Evolutionary conservation across 179 eudicot genomes (phyloP).

Genomic region (Beta lomatogona): DNA sequence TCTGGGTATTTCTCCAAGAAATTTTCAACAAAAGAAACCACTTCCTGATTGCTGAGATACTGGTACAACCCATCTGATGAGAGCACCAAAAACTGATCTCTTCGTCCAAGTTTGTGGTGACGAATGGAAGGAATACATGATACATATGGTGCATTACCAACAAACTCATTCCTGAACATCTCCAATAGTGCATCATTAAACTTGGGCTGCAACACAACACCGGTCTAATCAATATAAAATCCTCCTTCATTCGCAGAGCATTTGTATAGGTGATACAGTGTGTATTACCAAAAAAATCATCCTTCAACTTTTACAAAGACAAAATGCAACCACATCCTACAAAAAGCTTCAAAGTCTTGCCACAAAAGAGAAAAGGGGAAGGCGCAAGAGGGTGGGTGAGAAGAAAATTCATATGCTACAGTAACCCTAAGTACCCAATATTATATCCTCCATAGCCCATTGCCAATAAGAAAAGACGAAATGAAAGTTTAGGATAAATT

Average conservation of each 20-base stretch:
- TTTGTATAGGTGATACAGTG: too few species aligned
- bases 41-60: constrained; percentile 88
- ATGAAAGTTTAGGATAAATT: too few species aligned
- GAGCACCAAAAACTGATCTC: constrained; percentile 92
- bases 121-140: constrained; percentile 86
- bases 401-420: not conserved
- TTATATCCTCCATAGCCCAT: too few species aligned
- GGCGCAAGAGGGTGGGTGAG: not conserved
- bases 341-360: not conserved
- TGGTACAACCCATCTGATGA: constrained; percentile 97
- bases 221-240: constrained; percentile 17
- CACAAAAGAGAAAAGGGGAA: not conserved
- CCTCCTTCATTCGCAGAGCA: not conserved
- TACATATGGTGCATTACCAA: constrained; percentile 84
- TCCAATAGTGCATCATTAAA: constrained; percentile 81
- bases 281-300: not conserved
- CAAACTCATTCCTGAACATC: constrained; percentile 95
- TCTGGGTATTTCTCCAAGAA: constrained; percentile 90
- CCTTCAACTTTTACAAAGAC: not conserved
- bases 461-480: too few species aligned
- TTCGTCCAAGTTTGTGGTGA: constrained; percentile 77
- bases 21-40: constrained; percentile 73
- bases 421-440: not conserved
- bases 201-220: constrained; percentile 67
- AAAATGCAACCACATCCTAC: not conserved